Conservation (phyloP, 1,284 basidiomycete genomes). For the Irpex sp. region DNA sequence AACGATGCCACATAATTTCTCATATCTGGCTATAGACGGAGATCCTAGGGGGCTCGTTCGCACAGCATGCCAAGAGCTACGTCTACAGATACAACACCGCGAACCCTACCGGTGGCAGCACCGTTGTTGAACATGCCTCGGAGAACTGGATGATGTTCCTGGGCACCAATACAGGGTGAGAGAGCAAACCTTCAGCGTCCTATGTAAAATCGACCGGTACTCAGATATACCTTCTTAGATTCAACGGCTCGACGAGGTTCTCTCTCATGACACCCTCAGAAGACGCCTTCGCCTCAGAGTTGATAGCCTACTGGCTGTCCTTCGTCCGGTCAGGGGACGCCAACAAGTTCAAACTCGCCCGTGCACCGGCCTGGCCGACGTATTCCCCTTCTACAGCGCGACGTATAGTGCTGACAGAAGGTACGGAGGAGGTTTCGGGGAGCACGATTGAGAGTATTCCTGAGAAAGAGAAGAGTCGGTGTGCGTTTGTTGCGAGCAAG, state of each 20-base stretch:
- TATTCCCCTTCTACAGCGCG: slow-evolving; percentile 27
- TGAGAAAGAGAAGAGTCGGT: slow-evolving; percentile 31
- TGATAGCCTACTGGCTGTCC: slow-evolving; percentile 60
- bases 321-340: slow-evolving; percentile 52
- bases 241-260: slow-evolving; percentile 45
- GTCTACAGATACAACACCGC: slow-evolving; percentile 57
- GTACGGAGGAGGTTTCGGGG: slow-evolving; percentile 32
- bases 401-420: slow-evolving; percentile 46
- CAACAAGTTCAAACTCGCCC: slow-evolving; percentile 44
- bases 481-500: slow-evolving; percentile 25
- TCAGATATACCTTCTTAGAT: slow-evolving; percentile 23
- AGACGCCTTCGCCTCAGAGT: slow-evolving; percentile 45
- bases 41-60: slow-evolving; percentile 40
- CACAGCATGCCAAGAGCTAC: slow-evolving; percentile 34
- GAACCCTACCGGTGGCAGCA: slow-evolving; percentile 36
- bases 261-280: slow-evolving; percentile 37
- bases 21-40: slow-evolving; percentile 15
- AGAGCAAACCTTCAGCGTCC: background rate
- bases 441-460: slow-evolving; percentile 40
- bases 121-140: slow-evolving; percentile 43
- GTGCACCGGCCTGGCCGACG: slow-evolving; percentile 41
- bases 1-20: background rate
- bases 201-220: background rate
- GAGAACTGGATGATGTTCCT: slow-evolving; percentile 67
- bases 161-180: slow-evolving; percentile 55